A percentile compares a stretch with the other conserved stretches of the same genome.
phyloP scores from a whole-genome alignment of 768 basidiomycete genomes.

The Collybiopsis luxurians region DNA sequence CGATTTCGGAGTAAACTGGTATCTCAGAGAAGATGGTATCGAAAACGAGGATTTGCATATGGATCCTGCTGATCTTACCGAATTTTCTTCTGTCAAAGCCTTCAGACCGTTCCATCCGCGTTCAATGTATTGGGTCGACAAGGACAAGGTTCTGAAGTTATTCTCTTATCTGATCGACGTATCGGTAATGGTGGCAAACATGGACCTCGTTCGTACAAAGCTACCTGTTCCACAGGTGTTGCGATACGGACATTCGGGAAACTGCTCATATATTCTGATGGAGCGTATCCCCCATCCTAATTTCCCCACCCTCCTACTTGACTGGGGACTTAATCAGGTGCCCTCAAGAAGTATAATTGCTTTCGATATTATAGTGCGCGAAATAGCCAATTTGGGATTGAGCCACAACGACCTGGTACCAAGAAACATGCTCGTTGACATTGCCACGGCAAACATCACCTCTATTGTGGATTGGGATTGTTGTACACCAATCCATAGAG shows the following conservation, averaged over 20 bases:
- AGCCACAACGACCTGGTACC: neutral
- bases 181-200: constrained; percentile 1
- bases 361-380: neutral
- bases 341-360: neutral
- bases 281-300: constrained; percentile 4
- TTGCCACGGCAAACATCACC: neutral
- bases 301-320: neutral
- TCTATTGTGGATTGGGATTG: constrained; percentile 1
- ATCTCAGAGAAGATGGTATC: neutral
- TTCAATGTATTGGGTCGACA: neutral
- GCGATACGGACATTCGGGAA: neutral
- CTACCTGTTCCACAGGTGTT: neutral
- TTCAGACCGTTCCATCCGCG: neutral
- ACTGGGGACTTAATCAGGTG: neutral
- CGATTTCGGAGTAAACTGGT: neutral
- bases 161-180: constrained; percentile 4
- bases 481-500: neutral
- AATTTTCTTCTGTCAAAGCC: neutral
- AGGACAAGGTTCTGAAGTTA: constrained; percentile 1
- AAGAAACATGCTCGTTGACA: neutral
- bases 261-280: constrained; percentile 11
- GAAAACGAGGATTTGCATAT: neutral
- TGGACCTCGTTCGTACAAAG: neutral
- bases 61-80: neutral
- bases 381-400: neutral